These are phyloP conservation scores for Candida hungchunana DNA, from an alignment of 805 yeast genomes.

Conservation along the genomic window DNA sequence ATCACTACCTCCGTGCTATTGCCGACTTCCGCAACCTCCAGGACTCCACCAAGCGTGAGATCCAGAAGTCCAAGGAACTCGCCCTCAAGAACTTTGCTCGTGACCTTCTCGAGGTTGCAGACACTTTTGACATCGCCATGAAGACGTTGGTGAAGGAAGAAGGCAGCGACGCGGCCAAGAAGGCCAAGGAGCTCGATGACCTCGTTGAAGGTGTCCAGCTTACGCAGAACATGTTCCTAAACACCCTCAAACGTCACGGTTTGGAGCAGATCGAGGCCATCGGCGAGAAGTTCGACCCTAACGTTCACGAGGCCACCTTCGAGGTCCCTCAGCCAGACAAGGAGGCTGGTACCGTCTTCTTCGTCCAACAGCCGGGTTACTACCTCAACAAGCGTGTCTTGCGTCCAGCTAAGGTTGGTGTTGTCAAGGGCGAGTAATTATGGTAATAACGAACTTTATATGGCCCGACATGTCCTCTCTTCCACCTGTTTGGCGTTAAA, in stretches of 20 bases:
- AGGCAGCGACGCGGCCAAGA: constrained; percentile 22
- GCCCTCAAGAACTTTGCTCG: constrained; percentile 28
- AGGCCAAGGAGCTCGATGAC: constrained; percentile 40
- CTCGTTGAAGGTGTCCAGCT: constrained; percentile 48
- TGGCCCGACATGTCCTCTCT: neutral
- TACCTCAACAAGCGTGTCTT: constrained; percentile 47
- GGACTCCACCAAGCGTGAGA: constrained; percentile 28
- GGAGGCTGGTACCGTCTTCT: constrained; percentile 51
- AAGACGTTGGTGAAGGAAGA: constrained; percentile 25
- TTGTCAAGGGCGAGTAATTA: constrained; percentile 36
- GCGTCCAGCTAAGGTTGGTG: constrained; percentile 56
- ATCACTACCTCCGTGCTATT: constrained; percentile 24
- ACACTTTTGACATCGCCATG: constrained; percentile 29
- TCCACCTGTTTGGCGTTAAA: neutral
- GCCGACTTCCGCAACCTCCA: constrained; percentile 30
- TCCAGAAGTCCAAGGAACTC: constrained; percentile 27
- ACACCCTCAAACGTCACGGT: constrained; percentile 47
- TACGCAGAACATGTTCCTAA: constrained; percentile 45
- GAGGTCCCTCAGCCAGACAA: constrained; percentile 51
- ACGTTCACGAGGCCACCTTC: constrained; percentile 50
- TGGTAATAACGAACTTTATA: too few relatives aligned
- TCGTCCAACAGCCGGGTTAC: constrained; percentile 50
- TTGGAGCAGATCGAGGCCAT: constrained; percentile 45
- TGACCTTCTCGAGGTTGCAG: constrained; percentile 27
- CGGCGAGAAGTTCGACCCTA: constrained; percentile 48